A percentile compares a stretch with the other conserved stretches of the same genome.
Conservation (phyloP, 2,329 filamentous ascomycete genomes). For the Tolypocladium pustulatum region DNA sequence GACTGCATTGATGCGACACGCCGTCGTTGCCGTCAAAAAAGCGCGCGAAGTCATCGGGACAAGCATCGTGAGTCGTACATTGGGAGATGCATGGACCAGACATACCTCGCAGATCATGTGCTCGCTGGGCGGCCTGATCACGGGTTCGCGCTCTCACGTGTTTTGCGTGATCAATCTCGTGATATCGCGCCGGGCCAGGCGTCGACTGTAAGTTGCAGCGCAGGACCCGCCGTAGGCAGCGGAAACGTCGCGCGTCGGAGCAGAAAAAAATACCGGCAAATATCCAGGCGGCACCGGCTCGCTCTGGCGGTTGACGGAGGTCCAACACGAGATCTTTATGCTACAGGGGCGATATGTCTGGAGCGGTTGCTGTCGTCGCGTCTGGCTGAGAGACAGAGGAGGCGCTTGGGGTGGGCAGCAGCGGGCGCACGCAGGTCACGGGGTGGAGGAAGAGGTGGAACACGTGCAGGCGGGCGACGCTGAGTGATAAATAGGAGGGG, state of each 20-base stretch:
- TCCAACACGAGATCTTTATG: slow-evolving; percentile 14
- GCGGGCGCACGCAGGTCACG: slow-evolving; percentile 7
- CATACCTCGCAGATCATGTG: slow-evolving; percentile 37
- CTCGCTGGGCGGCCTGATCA: slow-evolving; percentile 25
- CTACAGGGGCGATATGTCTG: slow-evolving; percentile 10
- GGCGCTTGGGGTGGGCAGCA: background rate
- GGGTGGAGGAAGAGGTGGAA: slow-evolving; percentile 7
- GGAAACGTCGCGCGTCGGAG: slow-evolving; percentile 8
- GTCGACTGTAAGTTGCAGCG: slow-evolving; percentile 19
- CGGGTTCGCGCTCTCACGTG: slow-evolving; percentile 34
- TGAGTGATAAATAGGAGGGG: slow-evolving; percentile 4
- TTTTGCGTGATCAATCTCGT: slow-evolving; percentile 36
- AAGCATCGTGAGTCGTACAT: slow-evolving; percentile 6
- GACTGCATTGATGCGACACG: background rate
- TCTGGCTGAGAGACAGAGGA: background rate
- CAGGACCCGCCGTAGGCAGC: slow-evolving; percentile 7
- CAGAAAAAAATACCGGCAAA: slow-evolving; percentile 4
- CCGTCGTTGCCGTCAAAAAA: background rate
- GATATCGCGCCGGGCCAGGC: slow-evolving; percentile 28
- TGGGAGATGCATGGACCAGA: slow-evolving; percentile 16
- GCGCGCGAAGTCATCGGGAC: background rate
- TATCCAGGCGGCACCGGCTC: slow-evolving; percentile 3
- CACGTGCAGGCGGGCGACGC: slow-evolving; percentile 7
- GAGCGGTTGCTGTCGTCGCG: background rate
- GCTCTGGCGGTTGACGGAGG: slow-evolving; percentile 4